Percentiles rank a stretch among this genome's conserved stretches.
Evolutionary conservation across 202 grass and related monocot species (phyloP).

Genomic region (Carex arenaria): DNA sequence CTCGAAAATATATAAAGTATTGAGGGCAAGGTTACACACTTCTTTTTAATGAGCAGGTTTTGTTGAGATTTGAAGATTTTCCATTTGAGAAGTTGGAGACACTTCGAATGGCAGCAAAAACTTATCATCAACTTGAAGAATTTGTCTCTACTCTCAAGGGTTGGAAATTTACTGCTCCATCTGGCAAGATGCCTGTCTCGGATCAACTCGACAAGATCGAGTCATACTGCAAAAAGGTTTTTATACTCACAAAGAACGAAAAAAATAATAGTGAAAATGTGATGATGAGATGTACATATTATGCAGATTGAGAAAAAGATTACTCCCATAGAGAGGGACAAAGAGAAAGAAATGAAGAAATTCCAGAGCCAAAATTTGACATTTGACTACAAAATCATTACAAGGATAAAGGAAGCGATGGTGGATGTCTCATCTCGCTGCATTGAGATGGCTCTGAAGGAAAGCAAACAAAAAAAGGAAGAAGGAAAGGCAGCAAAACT

Average conservation of each 20-base stretch:
- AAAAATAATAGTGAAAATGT: background rate
- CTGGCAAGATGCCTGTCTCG: background rate
- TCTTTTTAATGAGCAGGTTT: slow-evolving; percentile 7
- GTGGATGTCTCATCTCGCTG: slow-evolving; percentile 15
- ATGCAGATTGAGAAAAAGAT: slow-evolving; percentile 17
- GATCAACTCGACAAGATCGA: slow-evolving; percentile 21
- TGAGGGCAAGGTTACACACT: background rate
- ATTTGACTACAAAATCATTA: slow-evolving; percentile 7
- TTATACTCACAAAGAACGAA: background rate
- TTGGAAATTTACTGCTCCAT: slow-evolving; percentile 8
- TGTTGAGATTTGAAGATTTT: slow-evolving; percentile 10
- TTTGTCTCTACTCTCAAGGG: slow-evolving; percentile 9
- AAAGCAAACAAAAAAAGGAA: slow-evolving; percentile 19
- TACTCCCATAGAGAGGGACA: background rate
- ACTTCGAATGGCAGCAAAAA: slow-evolving; percentile 12
- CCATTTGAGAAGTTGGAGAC: slow-evolving; percentile 15
- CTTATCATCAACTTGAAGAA: slow-evolving; percentile 12
- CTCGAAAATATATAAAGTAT: background rate
- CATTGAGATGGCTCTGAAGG: slow-evolving; percentile 21
- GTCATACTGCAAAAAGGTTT: slow-evolving; percentile 14
- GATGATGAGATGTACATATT: background rate
- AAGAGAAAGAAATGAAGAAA: background rate
- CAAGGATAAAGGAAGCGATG: slow-evolving; percentile 7
- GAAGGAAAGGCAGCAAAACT: slow-evolving; percentile 4
- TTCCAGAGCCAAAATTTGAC: slow-evolving; percentile 11